These are phyloP conservation scores for Naganishia albida DNA, from an alignment of 1,284 basidiomycete genomes.

Conservation along the genomic window DNA sequence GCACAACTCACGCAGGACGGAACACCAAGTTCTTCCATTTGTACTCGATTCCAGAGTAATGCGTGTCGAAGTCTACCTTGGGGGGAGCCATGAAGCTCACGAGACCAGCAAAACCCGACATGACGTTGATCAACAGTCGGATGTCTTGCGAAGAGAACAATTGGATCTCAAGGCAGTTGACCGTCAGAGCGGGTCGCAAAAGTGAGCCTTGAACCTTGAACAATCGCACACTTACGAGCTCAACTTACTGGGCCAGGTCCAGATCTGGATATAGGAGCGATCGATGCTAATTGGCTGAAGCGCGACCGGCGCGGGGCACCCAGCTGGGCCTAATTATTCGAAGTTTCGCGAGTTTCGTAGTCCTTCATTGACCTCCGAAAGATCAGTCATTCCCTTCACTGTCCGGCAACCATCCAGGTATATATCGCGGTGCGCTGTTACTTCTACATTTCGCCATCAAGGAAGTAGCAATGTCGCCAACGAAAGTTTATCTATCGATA, in stretches of 20 bases:
- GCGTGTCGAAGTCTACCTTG: conserved; percentile 5
- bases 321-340: not conserved
- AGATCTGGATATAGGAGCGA: no score
- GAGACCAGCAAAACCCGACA: conserved; percentile 18
- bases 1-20: conserved; percentile 63
- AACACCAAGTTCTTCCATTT: conserved; percentile 74
- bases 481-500: conserved; percentile 18
- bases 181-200: not conserved
- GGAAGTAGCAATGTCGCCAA: not conserved
- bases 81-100: conserved; percentile 17
- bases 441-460: not conserved
- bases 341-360: not conserved
- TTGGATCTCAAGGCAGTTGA: not conserved
- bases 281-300: no score
- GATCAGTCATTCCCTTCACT: no score
- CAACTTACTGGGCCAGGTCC: no score
- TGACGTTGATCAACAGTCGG: not conserved
- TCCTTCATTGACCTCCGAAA: no score
- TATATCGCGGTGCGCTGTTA: no score
- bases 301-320: conserved; percentile 4
- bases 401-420: no score
- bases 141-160: not conserved
- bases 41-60: conserved; percentile 67
- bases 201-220: no score
- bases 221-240: no score